A percentile compares a stretch with the other conserved stretches of the same genome.
These are phyloP conservation scores for Cercospora sp. DNA, from an alignment of 2,329 filamentous ascomycete genomes.

Conservation along the genomic window DNA sequence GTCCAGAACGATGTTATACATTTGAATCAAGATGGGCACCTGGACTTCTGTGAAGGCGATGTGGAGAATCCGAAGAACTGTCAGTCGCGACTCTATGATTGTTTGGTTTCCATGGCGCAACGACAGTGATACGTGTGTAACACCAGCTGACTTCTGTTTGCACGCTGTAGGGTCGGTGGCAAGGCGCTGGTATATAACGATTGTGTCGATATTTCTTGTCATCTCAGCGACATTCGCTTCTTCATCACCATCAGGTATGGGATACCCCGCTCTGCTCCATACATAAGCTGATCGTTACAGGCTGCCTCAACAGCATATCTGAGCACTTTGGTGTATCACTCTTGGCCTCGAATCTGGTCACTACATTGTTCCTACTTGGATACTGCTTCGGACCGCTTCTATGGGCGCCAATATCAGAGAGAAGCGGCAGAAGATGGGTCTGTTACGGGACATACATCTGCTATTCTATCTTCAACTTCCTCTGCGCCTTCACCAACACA, in stretches of 20 bases:
- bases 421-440: slow-evolving; percentile 58
- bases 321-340: slow-evolving; percentile 50
- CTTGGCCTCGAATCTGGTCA: slow-evolving; percentile 40
- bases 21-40: slow-evolving; percentile 52
- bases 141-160: background rate
- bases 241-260: slow-evolving; percentile 39
- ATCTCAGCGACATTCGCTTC: slow-evolving; percentile 58
- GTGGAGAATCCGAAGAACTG: slow-evolving; percentile 53
- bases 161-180: slow-evolving; percentile 37
- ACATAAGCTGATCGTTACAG: slow-evolving; percentile 14
- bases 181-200: slow-evolving; percentile 45
- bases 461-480: slow-evolving; percentile 52
- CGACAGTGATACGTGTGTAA: background rate
- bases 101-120: background rate
- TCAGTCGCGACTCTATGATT: background rate
- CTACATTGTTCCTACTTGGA: slow-evolving; percentile 35
- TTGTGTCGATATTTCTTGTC: slow-evolving; percentile 47
- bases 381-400: slow-evolving; percentile 63
- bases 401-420: slow-evolving; percentile 67
- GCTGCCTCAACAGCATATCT: slow-evolving; percentile 42
- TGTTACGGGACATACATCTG: slow-evolving; percentile 47
- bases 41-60: slow-evolving; percentile 55
- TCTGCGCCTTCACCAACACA: slow-evolving; percentile 58
- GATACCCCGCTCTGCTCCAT: too few relatives aligned
- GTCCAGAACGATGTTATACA: slow-evolving; percentile 44